Conservation (phyloP, 1,139 yeast species). For the Debaryomyces coudertii region DNA sequence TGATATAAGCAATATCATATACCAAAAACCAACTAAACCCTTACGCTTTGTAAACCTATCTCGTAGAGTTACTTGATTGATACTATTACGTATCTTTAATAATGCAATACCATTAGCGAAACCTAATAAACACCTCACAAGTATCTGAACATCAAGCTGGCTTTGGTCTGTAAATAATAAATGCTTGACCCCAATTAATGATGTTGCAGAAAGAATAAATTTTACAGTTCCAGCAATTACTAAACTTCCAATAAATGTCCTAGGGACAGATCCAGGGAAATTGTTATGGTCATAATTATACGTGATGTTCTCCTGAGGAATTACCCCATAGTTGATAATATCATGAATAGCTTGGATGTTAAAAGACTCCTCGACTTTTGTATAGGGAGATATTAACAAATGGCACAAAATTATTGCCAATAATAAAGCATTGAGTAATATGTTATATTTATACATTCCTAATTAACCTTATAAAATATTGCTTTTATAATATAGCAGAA, state of each 20-base stretch:
- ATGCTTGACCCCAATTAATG: slow-evolving; percentile 26
- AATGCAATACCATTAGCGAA: slow-evolving; percentile 44
- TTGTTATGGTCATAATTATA: slow-evolving; percentile 67
- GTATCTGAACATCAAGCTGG: slow-evolving; percentile 50
- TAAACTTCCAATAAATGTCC: slow-evolving; percentile 81
- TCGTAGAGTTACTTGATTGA: slow-evolving; percentile 29
- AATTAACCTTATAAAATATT: not conserved
- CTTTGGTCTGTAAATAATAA: slow-evolving; percentile 22
- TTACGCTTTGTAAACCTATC: slow-evolving; percentile 21
- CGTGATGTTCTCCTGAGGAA: slow-evolving; percentile 35
- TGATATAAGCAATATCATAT: slow-evolving; percentile 54
- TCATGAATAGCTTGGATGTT: slow-evolving; percentile 90
- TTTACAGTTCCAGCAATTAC: slow-evolving; percentile 46
- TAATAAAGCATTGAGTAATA: slow-evolving; percentile 27
- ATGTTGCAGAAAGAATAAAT: slow-evolving; percentile 30
- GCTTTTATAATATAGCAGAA: too few relatives aligned
- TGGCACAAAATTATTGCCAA: slow-evolving; percentile 44
- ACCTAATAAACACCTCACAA: slow-evolving; percentile 59
- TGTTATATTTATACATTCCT: slow-evolving; percentile 23
- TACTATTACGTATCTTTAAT: slow-evolving; percentile 28
- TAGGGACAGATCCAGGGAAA: slow-evolving; percentile 90
- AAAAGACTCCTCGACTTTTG: slow-evolving; percentile 95
- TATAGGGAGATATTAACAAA: slow-evolving; percentile 67
- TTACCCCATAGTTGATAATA: slow-evolving; percentile 63
- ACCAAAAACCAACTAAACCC: slow-evolving; percentile 57